phyloP scores from a whole-genome alignment of 352 stramenopile species.

The Globisporangium takayamanum region DNA sequence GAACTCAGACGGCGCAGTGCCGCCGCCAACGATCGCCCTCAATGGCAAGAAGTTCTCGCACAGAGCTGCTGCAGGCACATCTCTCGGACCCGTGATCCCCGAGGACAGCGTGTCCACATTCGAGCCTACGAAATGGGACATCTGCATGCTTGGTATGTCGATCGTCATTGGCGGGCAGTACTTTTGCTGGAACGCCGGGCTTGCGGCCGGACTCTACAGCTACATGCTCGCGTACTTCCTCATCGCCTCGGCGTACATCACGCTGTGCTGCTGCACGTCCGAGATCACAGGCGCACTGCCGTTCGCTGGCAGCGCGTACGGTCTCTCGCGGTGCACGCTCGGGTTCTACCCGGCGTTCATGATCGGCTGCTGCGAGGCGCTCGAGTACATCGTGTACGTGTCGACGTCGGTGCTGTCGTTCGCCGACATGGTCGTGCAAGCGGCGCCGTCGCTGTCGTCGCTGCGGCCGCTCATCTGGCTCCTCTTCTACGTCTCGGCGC shows the following conservation, averaged over 20 bases:
- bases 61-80: background rate
- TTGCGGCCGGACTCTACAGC: conserved; percentile 16
- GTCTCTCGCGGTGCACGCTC: conserved; percentile 9
- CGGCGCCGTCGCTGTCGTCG: too few relatives aligned
- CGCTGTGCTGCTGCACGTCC: conserved; percentile 24
- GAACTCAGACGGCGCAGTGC: conserved; percentile 2
- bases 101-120: background rate
- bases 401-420: too few relatives aligned
- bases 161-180: conserved; percentile 32
- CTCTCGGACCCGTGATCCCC: background rate
- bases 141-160: conserved; percentile 27
- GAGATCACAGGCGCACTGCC: conserved; percentile 27
- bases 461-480: conserved; percentile 21
- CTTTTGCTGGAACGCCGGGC: conserved; percentile 30
- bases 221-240: conserved; percentile 21
- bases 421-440: too few relatives aligned
- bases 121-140: conserved; percentile 28
- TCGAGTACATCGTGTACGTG: too few relatives aligned
- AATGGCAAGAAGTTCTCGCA: too few relatives aligned
- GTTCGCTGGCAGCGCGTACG: conserved; percentile 18
- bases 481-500: conserved; percentile 18
- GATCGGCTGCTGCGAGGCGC: conserved; percentile 26
- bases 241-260: conserved; percentile 21
- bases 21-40: background rate
- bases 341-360: conserved; percentile 19